These are phyloP conservation scores for Salvia miltiorrhiza DNA, from an alignment of 257 asterid genomes.

Conservation along the genomic window DNA sequence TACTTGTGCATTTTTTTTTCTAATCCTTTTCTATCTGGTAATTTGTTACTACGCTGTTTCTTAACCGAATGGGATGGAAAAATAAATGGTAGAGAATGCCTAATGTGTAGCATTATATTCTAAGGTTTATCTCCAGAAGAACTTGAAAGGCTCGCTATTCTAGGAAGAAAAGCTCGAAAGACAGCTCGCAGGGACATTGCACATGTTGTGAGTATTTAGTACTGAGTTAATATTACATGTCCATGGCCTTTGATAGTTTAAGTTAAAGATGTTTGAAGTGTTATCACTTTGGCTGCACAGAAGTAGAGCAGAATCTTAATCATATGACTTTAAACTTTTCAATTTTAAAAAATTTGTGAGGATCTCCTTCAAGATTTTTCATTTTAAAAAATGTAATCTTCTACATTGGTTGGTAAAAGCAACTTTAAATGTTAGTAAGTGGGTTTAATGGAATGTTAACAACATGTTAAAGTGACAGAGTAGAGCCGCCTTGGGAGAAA, in stretches of 20 bases:
- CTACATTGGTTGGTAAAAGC: background rate
- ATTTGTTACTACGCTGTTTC: background rate
- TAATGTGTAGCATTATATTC: slow-evolving; percentile 6
- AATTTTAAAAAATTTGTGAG: background rate
- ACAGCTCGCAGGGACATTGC: slow-evolving; percentile 94
- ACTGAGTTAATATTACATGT: slow-evolving; percentile 4
- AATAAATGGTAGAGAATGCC: background rate
- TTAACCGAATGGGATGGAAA: background rate
- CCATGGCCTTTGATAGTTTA: slow-evolving; percentile 6
- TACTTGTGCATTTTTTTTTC: background rate
- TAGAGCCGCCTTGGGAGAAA: background rate
- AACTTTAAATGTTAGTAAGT: background rate
- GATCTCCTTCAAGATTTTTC: background rate
- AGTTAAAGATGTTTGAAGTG: background rate
- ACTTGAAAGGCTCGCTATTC: slow-evolving; percentile 70
- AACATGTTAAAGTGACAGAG: background rate
- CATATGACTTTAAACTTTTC: background rate
- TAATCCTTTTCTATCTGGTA: background rate
- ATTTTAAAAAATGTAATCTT: background rate
- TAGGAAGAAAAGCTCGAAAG: slow-evolving; percentile 78
- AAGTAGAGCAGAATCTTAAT: background rate
- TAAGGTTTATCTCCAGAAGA: slow-evolving; percentile 78
- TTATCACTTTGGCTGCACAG: background rate
- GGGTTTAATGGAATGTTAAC: background rate
- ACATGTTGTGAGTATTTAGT: slow-evolving; percentile 66